Evolutionary conservation across 2,329 filamentous ascomycete species (phyloP).

Genomic region (Zymoseptoria crescenta): DNA sequence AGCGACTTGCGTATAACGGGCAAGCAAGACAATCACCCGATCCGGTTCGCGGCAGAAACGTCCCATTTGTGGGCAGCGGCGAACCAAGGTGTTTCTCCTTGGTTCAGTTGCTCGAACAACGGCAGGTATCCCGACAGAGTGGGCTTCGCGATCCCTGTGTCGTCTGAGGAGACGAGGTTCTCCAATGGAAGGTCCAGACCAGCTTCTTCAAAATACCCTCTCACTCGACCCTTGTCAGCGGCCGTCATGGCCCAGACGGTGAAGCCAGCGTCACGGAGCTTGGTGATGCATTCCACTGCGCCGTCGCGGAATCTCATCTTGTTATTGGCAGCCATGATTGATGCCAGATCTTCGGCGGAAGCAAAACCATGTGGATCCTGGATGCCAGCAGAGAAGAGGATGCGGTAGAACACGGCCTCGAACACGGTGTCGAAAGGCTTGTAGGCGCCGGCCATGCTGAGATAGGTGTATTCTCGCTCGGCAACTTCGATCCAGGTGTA

Average conservation of each 20-base stretch:
- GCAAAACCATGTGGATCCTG: slow-evolving; percentile 36
- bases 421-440: slow-evolving; percentile 37
- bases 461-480: slow-evolving; percentile 44
- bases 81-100: slow-evolving; percentile 40
- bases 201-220: slow-evolving; percentile 43
- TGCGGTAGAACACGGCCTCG: slow-evolving; percentile 42
- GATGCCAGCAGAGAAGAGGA: slow-evolving; percentile 39
- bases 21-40: slow-evolving; percentile 30
- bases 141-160: slow-evolving; percentile 43
- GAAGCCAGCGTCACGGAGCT: slow-evolving; percentile 41
- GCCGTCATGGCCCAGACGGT: slow-evolving; percentile 49
- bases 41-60: slow-evolving; percentile 44
- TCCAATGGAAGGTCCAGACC: slow-evolving; percentile 43
- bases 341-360: slow-evolving; percentile 35
- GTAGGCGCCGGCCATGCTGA: slow-evolving; percentile 40
- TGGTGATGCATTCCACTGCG: slow-evolving; percentile 35
- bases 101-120: slow-evolving; percentile 36
- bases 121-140: slow-evolving; percentile 40
- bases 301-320: slow-evolving; percentile 30
- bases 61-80: slow-evolving; percentile 54
- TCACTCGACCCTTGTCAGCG: slow-evolving; percentile 42
- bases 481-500: slow-evolving; percentile 42
- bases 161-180: slow-evolving; percentile 48
- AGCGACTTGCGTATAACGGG: background rate
- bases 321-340: slow-evolving; percentile 35